These are phyloP conservation scores for Capsicum chinense DNA, from an alignment of 257 asterid species.

Conservation along the genomic window DNA sequence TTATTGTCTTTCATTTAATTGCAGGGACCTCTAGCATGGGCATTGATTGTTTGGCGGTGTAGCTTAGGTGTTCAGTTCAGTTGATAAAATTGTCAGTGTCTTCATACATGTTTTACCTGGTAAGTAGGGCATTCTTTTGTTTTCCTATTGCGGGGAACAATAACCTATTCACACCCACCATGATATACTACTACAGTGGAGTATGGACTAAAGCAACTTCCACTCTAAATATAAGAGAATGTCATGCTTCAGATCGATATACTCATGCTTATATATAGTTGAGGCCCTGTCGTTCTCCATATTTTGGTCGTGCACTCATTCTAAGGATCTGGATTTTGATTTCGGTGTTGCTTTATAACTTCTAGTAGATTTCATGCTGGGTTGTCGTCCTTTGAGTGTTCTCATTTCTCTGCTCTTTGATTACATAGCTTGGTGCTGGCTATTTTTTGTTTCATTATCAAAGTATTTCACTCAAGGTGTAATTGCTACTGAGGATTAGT, in stretches of 20 bases:
- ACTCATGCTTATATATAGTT: not conserved
- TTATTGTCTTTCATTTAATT: conserved; percentile 28
- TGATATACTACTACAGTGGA: not conserved
- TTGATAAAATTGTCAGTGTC: conserved; percentile 95
- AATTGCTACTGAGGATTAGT: not conserved
- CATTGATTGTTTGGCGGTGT: conserved; percentile 92
- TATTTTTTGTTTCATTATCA: not conserved
- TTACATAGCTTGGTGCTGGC: conserved; percentile 2
- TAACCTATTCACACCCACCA: not conserved
- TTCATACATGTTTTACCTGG: conserved; percentile 98
- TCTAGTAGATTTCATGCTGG: not conserved
- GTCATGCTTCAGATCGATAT: not conserved
- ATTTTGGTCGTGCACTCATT: not conserved
- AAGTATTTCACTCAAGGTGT: not conserved
- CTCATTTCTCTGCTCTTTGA: conserved; percentile 23
- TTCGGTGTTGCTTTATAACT: not conserved
- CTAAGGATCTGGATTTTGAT: conserved; percentile 20
- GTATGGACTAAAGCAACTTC: not conserved
- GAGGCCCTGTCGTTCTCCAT: not conserved
- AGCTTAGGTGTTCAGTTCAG: conserved; percentile 97
- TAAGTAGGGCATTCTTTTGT: conserved; percentile 41
- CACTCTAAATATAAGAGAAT: not conserved
- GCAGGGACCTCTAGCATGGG: conserved; percentile 99
- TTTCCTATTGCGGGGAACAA: not conserved
- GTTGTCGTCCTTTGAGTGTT: conserved; percentile 19